Conservation (phyloP, 345 rosid species). For the Sapria himalayana region DNA sequence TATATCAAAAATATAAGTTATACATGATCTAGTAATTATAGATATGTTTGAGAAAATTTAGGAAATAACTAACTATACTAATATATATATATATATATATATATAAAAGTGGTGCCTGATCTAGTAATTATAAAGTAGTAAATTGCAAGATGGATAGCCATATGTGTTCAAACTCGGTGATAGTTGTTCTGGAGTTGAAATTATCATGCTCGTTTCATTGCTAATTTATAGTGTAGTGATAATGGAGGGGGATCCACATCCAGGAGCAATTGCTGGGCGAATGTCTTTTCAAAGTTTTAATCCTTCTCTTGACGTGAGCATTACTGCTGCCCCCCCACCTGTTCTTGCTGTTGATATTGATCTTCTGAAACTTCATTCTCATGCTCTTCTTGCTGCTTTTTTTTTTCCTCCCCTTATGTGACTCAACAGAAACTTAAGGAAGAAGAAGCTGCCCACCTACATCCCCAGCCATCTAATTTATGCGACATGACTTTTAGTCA, state of each 20-base stretch:
- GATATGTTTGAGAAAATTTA: too few species aligned
- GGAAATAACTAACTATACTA: too few species aligned
- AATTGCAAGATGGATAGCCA: too few species aligned
- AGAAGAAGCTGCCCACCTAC: conserved; percentile 17
- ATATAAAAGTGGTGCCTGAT: too few species aligned
- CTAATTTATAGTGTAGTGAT: conserved; percentile 34
- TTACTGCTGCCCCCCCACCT: conserved; percentile 7
- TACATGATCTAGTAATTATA: too few species aligned
- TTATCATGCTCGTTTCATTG: too few species aligned
- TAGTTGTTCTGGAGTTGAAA: too few species aligned
- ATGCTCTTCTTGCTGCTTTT: conserved; percentile 8
- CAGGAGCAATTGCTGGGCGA: conserved; percentile 62
- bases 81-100: too few species aligned
- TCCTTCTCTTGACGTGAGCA: conserved; percentile 81
- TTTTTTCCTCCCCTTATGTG: conserved; percentile 10
- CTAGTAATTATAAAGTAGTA: too few species aligned
- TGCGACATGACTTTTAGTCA: conserved; percentile 17
- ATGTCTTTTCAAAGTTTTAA: conserved; percentile 90
- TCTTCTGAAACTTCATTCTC: too few species aligned
- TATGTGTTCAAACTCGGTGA: too few species aligned
- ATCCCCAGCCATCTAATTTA: conserved; percentile 15
- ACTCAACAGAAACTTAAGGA: conserved; percentile 60
- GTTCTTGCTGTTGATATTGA: conserved; percentile 5
- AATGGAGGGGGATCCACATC: conserved; percentile 87
- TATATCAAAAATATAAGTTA: too few species aligned